Base-by-base conservation (phyloP, 805 yeast genomes). In the Candida ulmi region DNA sequence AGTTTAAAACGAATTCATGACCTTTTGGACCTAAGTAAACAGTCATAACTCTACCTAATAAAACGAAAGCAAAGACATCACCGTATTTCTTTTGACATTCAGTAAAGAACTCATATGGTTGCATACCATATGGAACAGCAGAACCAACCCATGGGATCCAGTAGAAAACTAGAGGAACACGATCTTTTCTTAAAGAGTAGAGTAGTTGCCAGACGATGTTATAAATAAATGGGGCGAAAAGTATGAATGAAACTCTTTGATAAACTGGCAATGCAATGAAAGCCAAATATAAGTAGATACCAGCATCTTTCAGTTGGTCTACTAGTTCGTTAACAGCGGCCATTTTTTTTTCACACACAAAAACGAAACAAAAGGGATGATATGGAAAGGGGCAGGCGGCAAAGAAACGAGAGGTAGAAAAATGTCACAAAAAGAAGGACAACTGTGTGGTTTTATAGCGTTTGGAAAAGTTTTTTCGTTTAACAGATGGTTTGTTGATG, bases 11-110 rank as follows among this genome's bases (percentile, higher is more conserved):
- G 60, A 93, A 90, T 62, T 93, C 99, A 63, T 93, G 96, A 50
- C 99, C 99, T 65, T 86, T 86, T 52, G 98, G 97, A 36, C 98
- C 99, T 54, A 93, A 69, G 58, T 87, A 88, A 41, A 93, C 99
- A 6, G 97, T 90, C 95, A 91, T 88, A 30, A 80, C 83, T 57
- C 78, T 84, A 40, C 99, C 99, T 51, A 93, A 71, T 61, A 93
- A 63, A 46, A 90, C 76, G 57, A 93, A 93, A 19, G 97, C 81
- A 58, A 88, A 93, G 37, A 88, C 86, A 62, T 93, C 97, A 47
- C 99, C 99, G 56, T 91, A 78, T 61, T 88, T 83, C 50, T 71
- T 59, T 50, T 88, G 85, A 63, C 90, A 83, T 30, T 71, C 68
- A 46, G 75, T 83, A 55, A 93, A 93, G 61, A 93, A 93, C 43